Evolutionary conservation across 768 basidiomycete genomes (phyloP), one percentile per base, ranked within the genome.

Genomic region (Tulasnella calospora): DNA sequence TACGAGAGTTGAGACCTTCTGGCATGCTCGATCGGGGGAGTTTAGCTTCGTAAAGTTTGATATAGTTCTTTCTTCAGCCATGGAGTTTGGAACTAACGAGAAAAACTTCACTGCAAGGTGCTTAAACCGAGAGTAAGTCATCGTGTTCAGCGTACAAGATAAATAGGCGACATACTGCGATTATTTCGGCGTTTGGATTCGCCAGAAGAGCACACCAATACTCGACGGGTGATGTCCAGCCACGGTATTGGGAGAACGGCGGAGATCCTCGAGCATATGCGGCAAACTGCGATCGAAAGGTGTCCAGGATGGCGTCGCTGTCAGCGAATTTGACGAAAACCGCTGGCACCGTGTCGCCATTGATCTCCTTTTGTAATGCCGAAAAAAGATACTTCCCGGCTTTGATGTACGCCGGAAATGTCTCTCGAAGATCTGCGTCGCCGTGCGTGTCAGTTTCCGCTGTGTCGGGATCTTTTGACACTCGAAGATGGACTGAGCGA

Each of bases 51-150:
- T 84, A 69, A 86, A 57, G 10, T 80, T 81, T 2, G 85, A 86
- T 81, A 84, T 82, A 0, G 85, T 84, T 13, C 84, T 81, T 77
- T 86, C 85, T 78, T 86, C 85, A 17, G 84, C 84, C 85, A 86
- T 86, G 3, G 85, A 85, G 79, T 84, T 83, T 7, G 85, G 83
- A 41, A 83, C 79, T 4, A 83, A 81, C 0, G 84, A 83, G 76
- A 81, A 84, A 0, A 86, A 79, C 72, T 85, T 85, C 67, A 85
- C 80, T 2, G 83, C 84, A 36, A 84, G 77, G 44, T 82, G 82
- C 85, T 86, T n/a, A 73, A 27, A 35, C n/a, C 4, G 19, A 76
- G 75, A 33, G 15, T 75, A 1, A 38, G 30, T 41, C 76, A 41
- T 2, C 12, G 13, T 10, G 15, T 51, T 40, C 27, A 51, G 33